These are phyloP conservation scores for Xylariales sp. DNA, from an alignment of 2,329 filamentous ascomycete genomes.

Conservation along the genomic window DNA sequence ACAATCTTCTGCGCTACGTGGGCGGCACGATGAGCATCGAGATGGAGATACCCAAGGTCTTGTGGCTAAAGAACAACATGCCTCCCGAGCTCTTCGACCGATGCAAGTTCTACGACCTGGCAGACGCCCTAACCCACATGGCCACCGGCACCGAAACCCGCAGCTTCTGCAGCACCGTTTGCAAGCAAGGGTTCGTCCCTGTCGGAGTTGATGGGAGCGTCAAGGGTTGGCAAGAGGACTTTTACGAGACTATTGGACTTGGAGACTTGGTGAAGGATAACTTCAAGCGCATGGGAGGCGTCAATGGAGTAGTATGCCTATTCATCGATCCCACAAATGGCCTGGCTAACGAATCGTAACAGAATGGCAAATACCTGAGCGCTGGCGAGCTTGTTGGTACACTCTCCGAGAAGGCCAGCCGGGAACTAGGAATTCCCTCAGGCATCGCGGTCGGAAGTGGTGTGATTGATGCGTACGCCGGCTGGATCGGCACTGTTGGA, in stretches of 20 bases:
- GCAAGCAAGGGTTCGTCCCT: constrained; percentile 94
- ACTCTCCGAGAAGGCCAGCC: constrained; percentile 76
- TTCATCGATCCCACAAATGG: constrained; percentile 18
- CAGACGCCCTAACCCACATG: constrained; percentile 88
- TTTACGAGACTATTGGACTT: constrained; percentile 83
- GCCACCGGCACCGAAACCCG: constrained; percentile 88
- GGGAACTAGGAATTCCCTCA: constrained; percentile 76
- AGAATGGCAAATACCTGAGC: constrained; percentile 91
- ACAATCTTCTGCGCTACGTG: constrained; percentile 92
- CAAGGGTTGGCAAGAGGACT: constrained; percentile 98
- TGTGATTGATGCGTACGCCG: constrained; percentile 97
- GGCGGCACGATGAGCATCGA: constrained; percentile 98
- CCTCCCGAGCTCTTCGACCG: constrained; percentile 81
- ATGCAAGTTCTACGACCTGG: constrained; percentile 96
- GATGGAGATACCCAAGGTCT: constrained; percentile 98
- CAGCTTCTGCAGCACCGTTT: constrained; percentile 93
- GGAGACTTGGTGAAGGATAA: constrained; percentile 77
- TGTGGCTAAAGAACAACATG: constrained; percentile 99
- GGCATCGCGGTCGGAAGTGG: constrained; percentile 93
- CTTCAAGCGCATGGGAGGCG: constrained; percentile 90
- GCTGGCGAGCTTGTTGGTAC: constrained; percentile 88
- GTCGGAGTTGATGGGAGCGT: constrained; percentile 96
- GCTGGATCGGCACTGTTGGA: constrained; percentile 98
- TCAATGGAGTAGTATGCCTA: constrained; percentile 84
- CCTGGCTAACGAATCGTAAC: constrained; percentile 15